Conservation (phyloP, 202 grass and related monocot genomes). For the Digitaria exilis region DNA sequence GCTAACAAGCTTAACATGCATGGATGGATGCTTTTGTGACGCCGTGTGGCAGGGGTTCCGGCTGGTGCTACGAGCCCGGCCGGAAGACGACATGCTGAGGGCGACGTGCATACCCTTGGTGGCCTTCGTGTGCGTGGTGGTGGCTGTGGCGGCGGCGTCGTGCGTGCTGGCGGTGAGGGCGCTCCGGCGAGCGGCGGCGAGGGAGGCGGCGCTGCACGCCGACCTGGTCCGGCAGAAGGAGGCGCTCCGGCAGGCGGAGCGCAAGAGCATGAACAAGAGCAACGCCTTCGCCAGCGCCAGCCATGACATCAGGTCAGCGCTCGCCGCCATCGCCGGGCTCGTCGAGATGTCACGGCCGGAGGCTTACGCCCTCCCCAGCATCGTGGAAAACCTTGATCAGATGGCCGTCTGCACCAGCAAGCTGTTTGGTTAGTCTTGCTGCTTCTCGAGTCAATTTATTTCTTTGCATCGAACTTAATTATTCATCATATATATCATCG, state of each 20-base stretch:
- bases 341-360: constrained; percentile 50
- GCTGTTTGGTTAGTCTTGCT: constrained; percentile 56
- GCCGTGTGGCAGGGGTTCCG: constrained; percentile 36
- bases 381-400: constrained; percentile 58
- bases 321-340: constrained; percentile 53
- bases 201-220: constrained; percentile 46
- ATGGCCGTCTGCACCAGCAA: constrained; percentile 55
- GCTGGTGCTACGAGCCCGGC: constrained; percentile 26
- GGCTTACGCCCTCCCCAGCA: constrained; percentile 20
- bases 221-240: constrained; percentile 68
- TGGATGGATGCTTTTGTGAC: not conserved
- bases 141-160: not conserved
- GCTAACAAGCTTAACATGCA: not conserved
- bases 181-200: constrained; percentile 33
- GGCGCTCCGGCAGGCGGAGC: constrained; percentile 77
- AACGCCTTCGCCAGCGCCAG: constrained; percentile 72
- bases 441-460: too few species aligned
- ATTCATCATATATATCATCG: too few species aligned
- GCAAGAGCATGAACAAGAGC: constrained; percentile 95
- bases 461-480: not conserved
- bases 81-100: not conserved
- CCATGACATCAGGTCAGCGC: constrained; percentile 73
- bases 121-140: not conserved
- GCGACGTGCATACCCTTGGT: constrained; percentile 17
- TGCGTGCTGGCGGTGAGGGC: constrained; percentile 26